Percentiles rank a stretch among this genome's conserved stretches.
Conservation (phyloP, 1,139 yeast genomes). For the Groenewaldozyma auringiensis region DNA sequence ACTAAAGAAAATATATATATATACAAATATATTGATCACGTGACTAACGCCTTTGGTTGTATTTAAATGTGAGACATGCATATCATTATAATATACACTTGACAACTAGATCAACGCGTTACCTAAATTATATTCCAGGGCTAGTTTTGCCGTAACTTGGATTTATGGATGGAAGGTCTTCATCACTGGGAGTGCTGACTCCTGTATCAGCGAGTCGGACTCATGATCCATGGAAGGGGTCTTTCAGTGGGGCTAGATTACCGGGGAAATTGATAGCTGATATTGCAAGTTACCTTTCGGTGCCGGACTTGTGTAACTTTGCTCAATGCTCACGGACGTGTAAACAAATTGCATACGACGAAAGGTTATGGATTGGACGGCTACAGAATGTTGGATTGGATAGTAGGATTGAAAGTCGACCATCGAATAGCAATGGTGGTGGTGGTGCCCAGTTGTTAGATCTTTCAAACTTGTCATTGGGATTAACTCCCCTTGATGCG, state of each 20-base stretch:
- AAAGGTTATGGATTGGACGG: conserved; percentile 44
- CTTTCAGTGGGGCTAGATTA: conserved; percentile 4
- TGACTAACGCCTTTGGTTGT: too few species aligned
- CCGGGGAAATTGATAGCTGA: conserved; percentile 3
- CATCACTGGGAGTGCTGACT: conserved; percentile 1
- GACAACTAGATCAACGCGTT: too few species aligned
- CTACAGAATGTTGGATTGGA: conserved; percentile 37
- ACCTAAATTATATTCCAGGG: too few species aligned
- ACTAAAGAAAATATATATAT: too few species aligned
- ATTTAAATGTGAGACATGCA: too few species aligned
- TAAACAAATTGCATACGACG: conserved; percentile 28
- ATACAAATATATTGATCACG: too few species aligned
- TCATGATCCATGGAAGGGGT: conserved; percentile 1
- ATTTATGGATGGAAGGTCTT: conserved; percentile 1
- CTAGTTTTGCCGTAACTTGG: too few species aligned
- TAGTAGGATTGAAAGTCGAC: neutral
- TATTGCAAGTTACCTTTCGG: conserved; percentile 16
- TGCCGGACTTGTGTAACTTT: conserved; percentile 19
- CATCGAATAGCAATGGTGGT: neutral
- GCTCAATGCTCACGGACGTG: conserved; percentile 32
- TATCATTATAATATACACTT: too few species aligned
- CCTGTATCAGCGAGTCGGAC: conserved; percentile 1
- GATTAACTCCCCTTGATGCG: conserved; percentile 12
- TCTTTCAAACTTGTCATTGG: neutral
- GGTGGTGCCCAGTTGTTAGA: neutral